Conservation (phyloP, 148 eudicot species). For the Amaranthus palmeri region DNA sequence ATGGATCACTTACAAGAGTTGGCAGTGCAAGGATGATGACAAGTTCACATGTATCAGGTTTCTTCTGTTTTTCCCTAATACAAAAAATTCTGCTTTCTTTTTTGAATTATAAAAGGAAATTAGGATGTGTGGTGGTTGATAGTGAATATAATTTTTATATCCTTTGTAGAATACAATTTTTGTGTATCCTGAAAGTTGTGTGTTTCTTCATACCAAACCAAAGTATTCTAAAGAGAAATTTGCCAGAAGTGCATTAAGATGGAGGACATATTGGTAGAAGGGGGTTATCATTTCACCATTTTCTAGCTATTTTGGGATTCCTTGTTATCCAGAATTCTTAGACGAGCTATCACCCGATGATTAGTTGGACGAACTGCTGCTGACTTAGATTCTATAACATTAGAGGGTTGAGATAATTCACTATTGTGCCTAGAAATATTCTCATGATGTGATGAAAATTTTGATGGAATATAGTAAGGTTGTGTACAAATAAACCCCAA, state of each 20-base stretch:
- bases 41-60: constrained; percentile 19
- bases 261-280: background rate
- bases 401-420: background rate
- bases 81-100: background rate
- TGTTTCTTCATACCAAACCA: background rate
- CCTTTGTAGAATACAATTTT: background rate
- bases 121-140: background rate
- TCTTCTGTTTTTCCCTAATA: constrained; percentile 4
- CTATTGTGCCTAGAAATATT: constrained; percentile 5
- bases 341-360: background rate
- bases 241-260: background rate
- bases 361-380: background rate
- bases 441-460: too few relatives aligned
- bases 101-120: background rate
- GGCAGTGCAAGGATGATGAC: constrained; percentile 75
- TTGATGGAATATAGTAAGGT: too few relatives aligned
- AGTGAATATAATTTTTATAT: background rate
- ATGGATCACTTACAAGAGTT: constrained; percentile 80
- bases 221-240: background rate
- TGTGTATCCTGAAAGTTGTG: background rate
- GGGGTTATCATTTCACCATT: background rate
- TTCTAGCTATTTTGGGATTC: too few relatives aligned
- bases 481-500: too few relatives aligned
- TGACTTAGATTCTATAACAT: background rate
- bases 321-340: background rate